These are phyloP conservation scores for Penicillium sp. DNA, from an alignment of 2,329 filamentous ascomycete species.

Conservation along the genomic window DNA sequence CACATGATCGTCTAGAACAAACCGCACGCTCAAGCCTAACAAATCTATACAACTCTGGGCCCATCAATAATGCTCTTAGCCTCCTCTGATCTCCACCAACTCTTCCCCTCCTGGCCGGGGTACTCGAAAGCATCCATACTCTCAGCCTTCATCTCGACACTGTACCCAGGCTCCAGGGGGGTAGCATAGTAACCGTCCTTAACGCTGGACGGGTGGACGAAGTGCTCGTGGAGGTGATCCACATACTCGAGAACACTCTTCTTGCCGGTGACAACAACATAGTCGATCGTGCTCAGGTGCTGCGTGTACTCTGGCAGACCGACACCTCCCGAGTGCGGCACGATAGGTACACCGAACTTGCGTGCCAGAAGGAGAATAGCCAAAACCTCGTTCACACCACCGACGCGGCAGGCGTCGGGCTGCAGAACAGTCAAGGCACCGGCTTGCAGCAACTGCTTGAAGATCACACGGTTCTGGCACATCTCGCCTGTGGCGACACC, in stretches of 20 bases:
- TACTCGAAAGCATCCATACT: conserved; percentile 74
- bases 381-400: conserved; percentile 83
- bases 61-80: conserved; percentile 65
- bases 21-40: neutral
- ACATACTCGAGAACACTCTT: conserved; percentile 80
- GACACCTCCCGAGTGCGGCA: conserved; percentile 82
- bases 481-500: conserved; percentile 88
- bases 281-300: conserved; percentile 85
- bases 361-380: conserved; percentile 76
- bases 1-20: conserved; percentile 2
- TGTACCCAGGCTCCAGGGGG: conserved; percentile 72
- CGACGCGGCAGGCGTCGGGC: conserved; percentile 80
- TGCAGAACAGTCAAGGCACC: conserved; percentile 82
- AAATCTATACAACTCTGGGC: conserved; percentile 27
- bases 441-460: conserved; percentile 77
- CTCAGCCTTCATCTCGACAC: conserved; percentile 83
- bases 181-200: conserved; percentile 82
- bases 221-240: conserved; percentile 89
- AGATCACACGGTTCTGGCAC: conserved; percentile 89
- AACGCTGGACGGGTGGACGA: conserved; percentile 69
- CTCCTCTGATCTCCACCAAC: conserved; percentile 78
- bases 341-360: conserved; percentile 64
- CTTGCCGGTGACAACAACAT: conserved; percentile 75
- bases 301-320: conserved; percentile 90
- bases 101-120: conserved; percentile 66